Evolutionary conservation across 2,329 filamentous ascomycete species (phyloP).

Genomic region (Colletotrichum costaricense): DNA sequence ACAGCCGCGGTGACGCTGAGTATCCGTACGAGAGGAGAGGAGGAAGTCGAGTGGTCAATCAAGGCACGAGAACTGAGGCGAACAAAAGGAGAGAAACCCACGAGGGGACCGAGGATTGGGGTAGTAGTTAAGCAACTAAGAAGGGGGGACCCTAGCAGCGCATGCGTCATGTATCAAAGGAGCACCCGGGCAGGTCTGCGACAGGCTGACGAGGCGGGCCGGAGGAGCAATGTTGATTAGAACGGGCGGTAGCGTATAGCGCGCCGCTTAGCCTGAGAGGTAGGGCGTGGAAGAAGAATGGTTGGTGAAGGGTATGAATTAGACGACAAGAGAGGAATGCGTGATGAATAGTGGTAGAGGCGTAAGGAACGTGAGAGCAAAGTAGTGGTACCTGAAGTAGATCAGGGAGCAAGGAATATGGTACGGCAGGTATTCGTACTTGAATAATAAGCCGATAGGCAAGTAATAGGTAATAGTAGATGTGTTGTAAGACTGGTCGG

Average conservation of each 20-base stretch:
- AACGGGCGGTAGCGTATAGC: conserved; percentile 27
- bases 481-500: background rate
- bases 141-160: conserved; percentile 35
- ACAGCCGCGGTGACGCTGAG: conserved; percentile 20
- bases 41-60: conserved; percentile 15
- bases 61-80: conserved; percentile 19
- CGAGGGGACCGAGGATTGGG: conserved; percentile 32
- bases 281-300: background rate
- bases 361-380: conserved; percentile 23
- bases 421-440: background rate
- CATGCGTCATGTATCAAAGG: conserved; percentile 38
- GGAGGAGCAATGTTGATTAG: conserved; percentile 28
- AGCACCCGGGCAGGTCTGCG: conserved; percentile 35
- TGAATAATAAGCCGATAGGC: background rate
- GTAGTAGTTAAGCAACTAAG: conserved; percentile 29
- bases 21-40: conserved; percentile 3
- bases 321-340: conserved; percentile 22
- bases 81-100: conserved; percentile 18
- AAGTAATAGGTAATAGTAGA: too few species aligned
- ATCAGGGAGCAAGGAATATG: background rate
- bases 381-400: conserved; percentile 10
- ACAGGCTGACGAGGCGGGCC: conserved; percentile 32
- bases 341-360: background rate
- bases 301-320: conserved; percentile 15
- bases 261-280: conserved; percentile 23